Conservation (phyloP, 1,139 yeast species). For the Lodderomyces parapsilosis region DNA sequence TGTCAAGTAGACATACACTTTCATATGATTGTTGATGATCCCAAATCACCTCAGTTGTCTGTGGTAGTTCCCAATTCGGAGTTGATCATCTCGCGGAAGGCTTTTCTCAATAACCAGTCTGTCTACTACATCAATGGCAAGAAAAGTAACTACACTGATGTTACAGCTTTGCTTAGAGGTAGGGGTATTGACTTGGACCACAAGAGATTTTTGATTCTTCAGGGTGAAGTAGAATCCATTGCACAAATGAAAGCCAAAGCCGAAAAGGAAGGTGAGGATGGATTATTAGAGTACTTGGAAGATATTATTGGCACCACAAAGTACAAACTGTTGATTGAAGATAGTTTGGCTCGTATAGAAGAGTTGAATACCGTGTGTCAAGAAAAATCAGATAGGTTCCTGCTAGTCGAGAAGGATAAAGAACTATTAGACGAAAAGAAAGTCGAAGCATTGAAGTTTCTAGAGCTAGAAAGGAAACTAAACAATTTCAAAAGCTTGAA, state of each 20-base stretch:
- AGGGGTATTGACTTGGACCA: conserved; percentile 95
- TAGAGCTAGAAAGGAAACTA: conserved; percentile 64
- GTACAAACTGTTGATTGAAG: conserved; percentile 77
- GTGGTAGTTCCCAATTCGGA: conserved; percentile 53
- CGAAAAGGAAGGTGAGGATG: conserved; percentile 89
- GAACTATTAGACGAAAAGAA: conserved; percentile 67
- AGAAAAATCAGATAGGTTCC: conserved; percentile 79
- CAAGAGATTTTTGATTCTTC: conserved; percentile 88
- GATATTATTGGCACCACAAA: conserved; percentile 94
- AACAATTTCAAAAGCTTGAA: conserved; percentile 54
- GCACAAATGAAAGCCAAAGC: conserved; percentile 99
- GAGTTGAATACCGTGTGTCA: conserved; percentile 73
- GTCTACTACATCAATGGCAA: conserved; percentile 73
- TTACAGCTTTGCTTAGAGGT: conserved; percentile 69
- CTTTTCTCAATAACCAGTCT: conserved; percentile 73
- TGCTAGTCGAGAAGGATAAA: conserved; percentile 77
- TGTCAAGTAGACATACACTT: conserved; percentile 96
- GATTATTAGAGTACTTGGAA: conserved; percentile 87
- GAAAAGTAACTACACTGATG: conserved; percentile 74
- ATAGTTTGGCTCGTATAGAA: conserved; percentile 58
- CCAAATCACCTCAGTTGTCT: conserved; percentile 17
- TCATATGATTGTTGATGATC: conserved; percentile 68
- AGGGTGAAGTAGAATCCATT: conserved; percentile 97
- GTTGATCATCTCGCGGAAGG: conserved; percentile 76
- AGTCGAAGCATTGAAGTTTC: conserved; percentile 64